Evolutionary conservation across 1,284 basidiomycete genomes (phyloP).

Genomic region (Trametes hirsuta): DNA sequence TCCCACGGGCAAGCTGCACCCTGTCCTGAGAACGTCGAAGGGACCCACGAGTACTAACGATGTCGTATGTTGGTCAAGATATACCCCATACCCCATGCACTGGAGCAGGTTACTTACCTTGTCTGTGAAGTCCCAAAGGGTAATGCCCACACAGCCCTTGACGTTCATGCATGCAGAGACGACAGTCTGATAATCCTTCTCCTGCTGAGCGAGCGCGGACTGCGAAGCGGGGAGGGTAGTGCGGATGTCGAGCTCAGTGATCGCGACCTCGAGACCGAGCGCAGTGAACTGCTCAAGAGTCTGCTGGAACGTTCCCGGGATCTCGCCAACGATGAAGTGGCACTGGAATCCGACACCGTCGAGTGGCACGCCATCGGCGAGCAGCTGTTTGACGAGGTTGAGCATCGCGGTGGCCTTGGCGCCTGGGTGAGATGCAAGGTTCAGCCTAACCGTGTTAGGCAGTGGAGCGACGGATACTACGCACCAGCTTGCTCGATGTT

Average conservation of each 20-base stretch:
- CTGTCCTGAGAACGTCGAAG: slow-evolving; percentile 38
- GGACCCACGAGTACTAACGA: slow-evolving; percentile 39
- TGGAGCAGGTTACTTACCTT: slow-evolving; percentile 21
- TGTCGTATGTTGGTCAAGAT: neutral
- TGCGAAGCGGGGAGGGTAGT: slow-evolving; percentile 51
- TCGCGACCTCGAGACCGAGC: slow-evolving; percentile 56
- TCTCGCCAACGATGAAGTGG: slow-evolving; percentile 54
- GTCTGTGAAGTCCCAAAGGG: slow-evolving; percentile 54
- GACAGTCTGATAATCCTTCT: slow-evolving; percentile 50
- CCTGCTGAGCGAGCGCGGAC: slow-evolving; percentile 51
- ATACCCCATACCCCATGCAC: neutral
- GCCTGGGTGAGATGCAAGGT: slow-evolving; percentile 21
- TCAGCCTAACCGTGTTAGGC: neutral
- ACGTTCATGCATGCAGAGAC: slow-evolving; percentile 48
- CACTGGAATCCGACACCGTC: slow-evolving; percentile 54
- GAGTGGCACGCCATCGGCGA: slow-evolving; percentile 45
- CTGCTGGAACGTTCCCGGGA: slow-evolving; percentile 42
- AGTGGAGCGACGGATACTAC: neutral
- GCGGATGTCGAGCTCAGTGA: slow-evolving; percentile 59
- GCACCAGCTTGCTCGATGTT: slow-evolving; percentile 37
- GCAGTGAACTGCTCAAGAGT: slow-evolving; percentile 50
- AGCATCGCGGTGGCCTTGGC: slow-evolving; percentile 50
- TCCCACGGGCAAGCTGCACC: slow-evolving; percentile 41
- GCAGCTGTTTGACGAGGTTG: slow-evolving; percentile 48
- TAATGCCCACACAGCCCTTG: slow-evolving; percentile 47